Base-by-base conservation (phyloP, 495 filamentous ascomycete species). In the Xeromyces bisporus region DNA sequence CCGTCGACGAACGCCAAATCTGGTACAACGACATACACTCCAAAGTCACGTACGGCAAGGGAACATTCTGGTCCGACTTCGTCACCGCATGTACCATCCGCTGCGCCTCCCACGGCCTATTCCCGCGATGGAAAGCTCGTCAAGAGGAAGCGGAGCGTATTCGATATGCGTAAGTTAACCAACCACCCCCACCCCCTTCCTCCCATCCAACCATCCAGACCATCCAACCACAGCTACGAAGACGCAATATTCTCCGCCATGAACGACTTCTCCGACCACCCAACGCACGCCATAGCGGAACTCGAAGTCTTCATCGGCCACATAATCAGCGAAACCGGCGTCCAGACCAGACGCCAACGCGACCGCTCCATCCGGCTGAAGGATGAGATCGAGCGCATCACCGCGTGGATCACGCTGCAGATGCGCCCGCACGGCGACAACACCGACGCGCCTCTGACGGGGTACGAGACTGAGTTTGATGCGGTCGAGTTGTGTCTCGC, bases 281-380 rank as follows among this genome's bases (percentile, higher is more conserved):
- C 70, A 0, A 47, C 44, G 23, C 58, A 67, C 15, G 60, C 58
- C 9, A 56, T 91, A 7, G 68, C 50, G 2, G 83, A 92, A 44
- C 47, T 77, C 7, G 83, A 92, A 53, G 77, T 80, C 14, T 81
- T 86, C 46, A 63, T 69, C 18, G 80, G 82, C 16, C 67, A 60
- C 24, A 76, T 91, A 30, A 51, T 86, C 13, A 80, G 75, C 34
- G 73, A 65, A 28, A 58, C 50, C 0, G 71, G 73, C 15, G 49
- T 50, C 3, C 70, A 72, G 37, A 71, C 58, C 10, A 62, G 55
- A 30, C 59, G 69, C 1, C 73, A 83, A 35, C 70, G 72, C 26
- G 80, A 87, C 28, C 50, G 47, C 2, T 74, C 71, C 2, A 50
- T 38, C 2, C 40, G 40, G 25, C 33, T 83, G 48, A 69, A 63